Conservation (phyloP, 2,329 filamentous ascomycete genomes). For the Ceratocystis lukuohia region DNA sequence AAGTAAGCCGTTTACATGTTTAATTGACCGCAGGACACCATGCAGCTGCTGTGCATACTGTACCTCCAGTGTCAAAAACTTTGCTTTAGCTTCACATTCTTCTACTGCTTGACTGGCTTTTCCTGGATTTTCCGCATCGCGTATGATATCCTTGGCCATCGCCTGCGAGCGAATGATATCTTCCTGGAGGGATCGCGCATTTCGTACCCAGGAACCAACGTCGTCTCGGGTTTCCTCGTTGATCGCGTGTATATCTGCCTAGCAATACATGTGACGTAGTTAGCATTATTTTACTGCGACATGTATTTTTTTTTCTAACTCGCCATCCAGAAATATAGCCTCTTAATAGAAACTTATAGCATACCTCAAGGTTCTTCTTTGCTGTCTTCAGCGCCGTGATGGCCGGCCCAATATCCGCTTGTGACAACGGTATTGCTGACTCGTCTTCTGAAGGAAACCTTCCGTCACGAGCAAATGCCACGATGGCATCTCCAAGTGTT, state of each 20-base stretch:
- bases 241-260: conserved; percentile 60
- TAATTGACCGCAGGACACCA: conserved; percentile 37
- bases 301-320: neutral
- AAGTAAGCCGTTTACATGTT: conserved; percentile 46
- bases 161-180: conserved; percentile 72
- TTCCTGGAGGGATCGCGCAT: conserved; percentile 70
- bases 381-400: conserved; percentile 29
- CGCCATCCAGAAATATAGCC: neutral
- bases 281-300: neutral
- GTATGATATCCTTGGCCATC: conserved; percentile 68
- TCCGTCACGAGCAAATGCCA: conserved; percentile 31
- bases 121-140: conserved; percentile 54
- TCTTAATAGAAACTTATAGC: neutral
- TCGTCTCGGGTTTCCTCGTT: conserved; percentile 67
- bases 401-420: conserved; percentile 29
- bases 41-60: conserved; percentile 46
- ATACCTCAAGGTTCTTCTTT: conserved; percentile 31
- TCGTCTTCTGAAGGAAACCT: conserved; percentile 30
- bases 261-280: conserved; percentile 2
- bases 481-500: conserved; percentile 29
- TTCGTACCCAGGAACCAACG: conserved; percentile 72
- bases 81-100: conserved; percentile 40
- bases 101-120: conserved; percentile 39
- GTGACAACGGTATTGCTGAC: conserved; percentile 28
- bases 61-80: conserved; percentile 45